Percentiles rank a stretch among this genome's conserved stretches.
These are phyloP conservation scores for Stentor coeruleus DNA, from an alignment of 73 alveolate genomes.

Conservation along the genomic window DNA sequence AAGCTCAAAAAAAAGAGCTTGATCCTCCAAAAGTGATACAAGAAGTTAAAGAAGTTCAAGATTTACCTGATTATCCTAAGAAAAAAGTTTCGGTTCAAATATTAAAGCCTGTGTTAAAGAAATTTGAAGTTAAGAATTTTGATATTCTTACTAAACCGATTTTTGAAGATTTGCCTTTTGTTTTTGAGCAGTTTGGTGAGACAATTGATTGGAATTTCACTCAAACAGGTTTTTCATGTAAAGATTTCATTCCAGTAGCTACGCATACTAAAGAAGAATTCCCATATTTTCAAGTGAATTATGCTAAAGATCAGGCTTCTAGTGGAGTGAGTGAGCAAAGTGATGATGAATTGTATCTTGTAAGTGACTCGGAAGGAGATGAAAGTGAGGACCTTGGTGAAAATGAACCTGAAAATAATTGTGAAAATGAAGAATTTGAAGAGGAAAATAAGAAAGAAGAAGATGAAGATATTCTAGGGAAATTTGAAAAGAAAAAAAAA, in stretches of 20 bases:
- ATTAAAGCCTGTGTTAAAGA: not conserved
- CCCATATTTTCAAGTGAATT: not conserved
- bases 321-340: not conserved
- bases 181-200: not conserved
- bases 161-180: not conserved
- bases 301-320: not conserved
- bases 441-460: no score
- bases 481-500: no score
- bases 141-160: not conserved
- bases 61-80: not conserved
- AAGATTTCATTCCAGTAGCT: not conserved
- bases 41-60: not conserved
- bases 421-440: no score
- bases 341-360: not conserved
- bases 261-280: not conserved
- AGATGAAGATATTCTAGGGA: no score
- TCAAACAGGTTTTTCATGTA: not conserved
- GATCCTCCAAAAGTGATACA: not conserved
- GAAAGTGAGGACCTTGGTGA: not conserved
- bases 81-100: not conserved
- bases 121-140: not conserved
- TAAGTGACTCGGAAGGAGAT: not conserved
- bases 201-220: slow-evolving; percentile 6
- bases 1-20: not conserved
- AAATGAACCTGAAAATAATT: no score